Percentiles rank a stretch among this genome's conserved stretches.
Evolutionary conservation across 2,329 filamentous ascomycete species (phyloP).

Genomic region (Penicillium occitanis): DNA sequence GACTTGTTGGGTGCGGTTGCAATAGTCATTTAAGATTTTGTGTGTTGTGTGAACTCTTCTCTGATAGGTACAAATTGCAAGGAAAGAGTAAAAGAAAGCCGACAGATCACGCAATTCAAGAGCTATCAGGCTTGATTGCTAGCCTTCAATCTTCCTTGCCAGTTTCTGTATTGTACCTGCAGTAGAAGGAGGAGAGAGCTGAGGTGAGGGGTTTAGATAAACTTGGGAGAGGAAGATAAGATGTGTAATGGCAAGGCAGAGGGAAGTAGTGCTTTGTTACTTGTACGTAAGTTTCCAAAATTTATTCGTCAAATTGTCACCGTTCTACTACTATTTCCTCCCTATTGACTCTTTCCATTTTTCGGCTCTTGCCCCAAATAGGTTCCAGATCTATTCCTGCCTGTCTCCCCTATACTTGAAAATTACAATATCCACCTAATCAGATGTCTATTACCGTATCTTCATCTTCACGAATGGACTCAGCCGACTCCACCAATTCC

Average conservation of each 20-base stretch:
- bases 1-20: neutral
- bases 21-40: neutral
- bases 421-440: neutral
- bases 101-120: conserved; percentile 1
- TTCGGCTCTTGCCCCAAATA: neutral
- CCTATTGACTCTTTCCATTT: neutral
- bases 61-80: neutral
- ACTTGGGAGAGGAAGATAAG: neutral
- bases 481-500: neutral
- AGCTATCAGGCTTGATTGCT: neutral
- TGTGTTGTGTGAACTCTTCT: neutral
- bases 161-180: neutral
- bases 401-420: neutral
- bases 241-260: neutral
- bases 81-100: neutral
- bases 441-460: neutral
- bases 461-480: neutral
- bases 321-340: neutral
- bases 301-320: neutral
- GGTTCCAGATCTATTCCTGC: too few species aligned
- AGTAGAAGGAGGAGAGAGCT: neutral
- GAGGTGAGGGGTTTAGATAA: neutral
- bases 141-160: neutral
- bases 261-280: neutral
- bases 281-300: neutral